Conservation (phyloP, 179 eudicot genomes). For the Kewa caespitosa region DNA sequence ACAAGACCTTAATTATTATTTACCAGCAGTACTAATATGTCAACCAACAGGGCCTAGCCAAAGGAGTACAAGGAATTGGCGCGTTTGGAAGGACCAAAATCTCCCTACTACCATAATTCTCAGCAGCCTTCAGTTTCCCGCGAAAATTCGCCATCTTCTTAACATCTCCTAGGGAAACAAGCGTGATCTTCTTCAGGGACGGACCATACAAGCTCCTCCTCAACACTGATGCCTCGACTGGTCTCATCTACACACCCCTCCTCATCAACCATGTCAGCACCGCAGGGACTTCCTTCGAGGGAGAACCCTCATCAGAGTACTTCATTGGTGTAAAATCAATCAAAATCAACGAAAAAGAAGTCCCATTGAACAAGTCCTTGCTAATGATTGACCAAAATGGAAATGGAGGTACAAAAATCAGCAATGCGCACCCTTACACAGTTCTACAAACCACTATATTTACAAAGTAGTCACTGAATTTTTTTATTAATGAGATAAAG, state of each 20-base stretch:
- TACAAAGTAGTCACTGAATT: slow-evolving; percentile 27
- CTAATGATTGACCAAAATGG: slow-evolving; percentile 31
- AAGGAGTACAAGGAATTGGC: slow-evolving; percentile 38
- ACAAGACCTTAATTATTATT: too few species aligned
- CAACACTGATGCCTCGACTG: slow-evolving; percentile 36
- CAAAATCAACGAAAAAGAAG: slow-evolving; percentile 17
- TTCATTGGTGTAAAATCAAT: slow-evolving; percentile 29
- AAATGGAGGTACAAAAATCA: slow-evolving; percentile 44
- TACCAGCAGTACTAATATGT: too few species aligned
- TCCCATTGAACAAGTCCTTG: slow-evolving; percentile 27
- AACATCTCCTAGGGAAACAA: slow-evolving; percentile 26
- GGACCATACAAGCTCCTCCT: slow-evolving; percentile 49
- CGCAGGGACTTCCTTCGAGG: slow-evolving; percentile 8
- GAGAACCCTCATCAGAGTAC: slow-evolving; percentile 35
- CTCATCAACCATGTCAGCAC: slow-evolving; percentile 35
- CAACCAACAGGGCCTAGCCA: slow-evolving; percentile 41
- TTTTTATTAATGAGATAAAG: slow-evolving; percentile 27
- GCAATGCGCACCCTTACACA: slow-evolving; percentile 46
- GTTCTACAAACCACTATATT: slow-evolving; percentile 37
- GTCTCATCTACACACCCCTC: slow-evolving; percentile 43
- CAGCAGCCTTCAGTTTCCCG: slow-evolving; percentile 31
- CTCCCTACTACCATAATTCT: slow-evolving; percentile 42
- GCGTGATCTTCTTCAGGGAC: slow-evolving; percentile 47
- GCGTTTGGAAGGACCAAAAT: slow-evolving; percentile 46
- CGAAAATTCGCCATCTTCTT: slow-evolving; percentile 52